Percentiles rank a stretch among this genome's conserved stretches.
Evolutionary conservation across 148 eudicot species (phyloP).

Genomic region (Mesembryanthemum crystallinum): DNA sequence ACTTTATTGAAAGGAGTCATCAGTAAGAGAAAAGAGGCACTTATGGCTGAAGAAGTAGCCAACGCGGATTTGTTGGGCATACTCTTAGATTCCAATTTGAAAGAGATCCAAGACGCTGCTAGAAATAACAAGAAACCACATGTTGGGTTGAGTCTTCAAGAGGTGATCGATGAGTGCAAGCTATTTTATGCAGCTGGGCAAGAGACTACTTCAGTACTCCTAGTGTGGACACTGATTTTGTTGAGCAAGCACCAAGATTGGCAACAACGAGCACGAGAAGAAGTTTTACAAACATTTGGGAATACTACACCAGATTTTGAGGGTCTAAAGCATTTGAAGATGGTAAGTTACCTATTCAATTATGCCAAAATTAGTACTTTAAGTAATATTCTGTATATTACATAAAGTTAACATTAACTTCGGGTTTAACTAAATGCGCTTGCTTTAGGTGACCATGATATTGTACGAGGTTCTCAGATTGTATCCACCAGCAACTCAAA

Average conservation of each 20-base stretch:
- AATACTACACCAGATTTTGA: neutral
- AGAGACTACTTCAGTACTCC: slow-evolving; percentile 23
- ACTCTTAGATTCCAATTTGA: slow-evolving; percentile 28
- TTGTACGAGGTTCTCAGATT: slow-evolving; percentile 6
- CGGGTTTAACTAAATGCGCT: neutral
- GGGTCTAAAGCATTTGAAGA: neutral
- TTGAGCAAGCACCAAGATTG: neutral
- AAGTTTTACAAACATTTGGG: neutral
- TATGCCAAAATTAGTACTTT: too few relatives aligned
- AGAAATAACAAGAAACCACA: neutral
- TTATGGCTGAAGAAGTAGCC: slow-evolving; percentile 13
- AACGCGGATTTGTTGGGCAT: slow-evolving; percentile 29
- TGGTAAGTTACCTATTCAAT: neutral
- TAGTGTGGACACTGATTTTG: neutral
- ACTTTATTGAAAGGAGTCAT: slow-evolving; percentile 14
- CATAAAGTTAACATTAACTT: too few relatives aligned
- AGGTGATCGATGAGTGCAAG: slow-evolving; percentile 34
- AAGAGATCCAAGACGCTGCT: slow-evolving; percentile 17
- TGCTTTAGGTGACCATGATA: slow-evolving; percentile 10
- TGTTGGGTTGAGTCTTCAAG: slow-evolving; percentile 29
- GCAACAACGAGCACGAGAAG: slow-evolving; percentile 1
- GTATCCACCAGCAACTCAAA: slow-evolving; percentile 16
- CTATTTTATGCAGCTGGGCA: slow-evolving; percentile 32
- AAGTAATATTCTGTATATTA: too few relatives aligned
- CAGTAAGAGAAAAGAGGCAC: slow-evolving; percentile 25